A percentile compares a stretch with the other conserved stretches of the same genome.
Evolutionary conservation across 352 stramenopile genomes (phyloP).

Genomic region (Peronosclerospora sorghi): DNA sequence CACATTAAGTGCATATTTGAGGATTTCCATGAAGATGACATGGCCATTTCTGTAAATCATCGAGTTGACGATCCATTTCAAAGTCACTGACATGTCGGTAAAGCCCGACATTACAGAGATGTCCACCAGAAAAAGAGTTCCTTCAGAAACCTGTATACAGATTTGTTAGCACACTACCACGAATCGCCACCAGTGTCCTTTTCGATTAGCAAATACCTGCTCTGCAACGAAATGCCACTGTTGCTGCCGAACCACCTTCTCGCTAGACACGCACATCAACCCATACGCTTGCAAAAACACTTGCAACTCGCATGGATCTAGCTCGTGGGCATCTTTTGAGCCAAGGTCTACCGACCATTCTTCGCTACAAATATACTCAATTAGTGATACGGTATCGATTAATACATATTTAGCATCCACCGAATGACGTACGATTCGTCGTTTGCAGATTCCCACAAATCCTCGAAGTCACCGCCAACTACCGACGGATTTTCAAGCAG

Average conservation of each 20-base stretch:
- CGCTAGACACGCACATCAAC: constrained; percentile 55
- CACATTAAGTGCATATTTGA: constrained; percentile 57
- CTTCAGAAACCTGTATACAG: constrained; percentile 42
- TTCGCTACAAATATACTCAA: constrained; percentile 29
- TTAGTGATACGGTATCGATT: constrained; percentile 1
- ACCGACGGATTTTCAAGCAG: constrained; percentile 35
- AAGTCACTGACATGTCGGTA: constrained; percentile 67
- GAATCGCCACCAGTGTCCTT: background rate
- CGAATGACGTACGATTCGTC: constrained; percentile 47
- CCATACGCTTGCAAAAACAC: constrained; percentile 48
- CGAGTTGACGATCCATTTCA: constrained; percentile 86
- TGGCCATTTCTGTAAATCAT: constrained; percentile 80
- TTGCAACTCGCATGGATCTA: constrained; percentile 49
- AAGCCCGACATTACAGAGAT: constrained; percentile 68
- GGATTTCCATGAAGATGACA: constrained; percentile 68
- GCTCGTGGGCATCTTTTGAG: constrained; percentile 28
- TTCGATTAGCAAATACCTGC: constrained; percentile 32
- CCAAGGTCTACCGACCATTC: constrained; percentile 61
- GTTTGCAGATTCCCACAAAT: constrained; percentile 70
- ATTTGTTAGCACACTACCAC: constrained; percentile 1
- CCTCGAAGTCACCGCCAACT: constrained; percentile 45
- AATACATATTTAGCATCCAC: background rate
- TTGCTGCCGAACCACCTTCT: constrained; percentile 66
- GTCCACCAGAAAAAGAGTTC: constrained; percentile 74
- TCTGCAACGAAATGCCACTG: constrained; percentile 72